These are phyloP conservation scores for Colletotrichum tofieldiae DNA, from an alignment of 2,329 filamentous ascomycete genomes.

Conservation along the genomic window DNA sequence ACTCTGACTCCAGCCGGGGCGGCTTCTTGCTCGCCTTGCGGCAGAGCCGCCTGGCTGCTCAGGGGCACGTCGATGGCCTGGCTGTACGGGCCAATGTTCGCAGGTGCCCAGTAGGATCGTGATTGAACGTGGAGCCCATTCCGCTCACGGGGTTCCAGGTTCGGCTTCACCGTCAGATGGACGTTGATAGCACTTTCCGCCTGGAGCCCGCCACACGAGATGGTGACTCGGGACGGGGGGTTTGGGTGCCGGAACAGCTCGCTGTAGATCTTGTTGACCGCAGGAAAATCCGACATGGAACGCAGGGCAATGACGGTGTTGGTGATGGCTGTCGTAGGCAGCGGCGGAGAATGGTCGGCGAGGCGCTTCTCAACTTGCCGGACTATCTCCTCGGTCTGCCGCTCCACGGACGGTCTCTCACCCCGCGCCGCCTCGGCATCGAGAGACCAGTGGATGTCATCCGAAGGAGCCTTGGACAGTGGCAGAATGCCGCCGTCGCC, in stretches of 20 bases:
- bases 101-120: constrained; percentile 96
- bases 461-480: constrained; percentile 11
- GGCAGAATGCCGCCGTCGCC: not conserved
- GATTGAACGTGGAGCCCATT: constrained; percentile 90
- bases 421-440: constrained; percentile 46
- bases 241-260: constrained; percentile 83
- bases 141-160: constrained; percentile 55
- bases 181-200: constrained; percentile 76
- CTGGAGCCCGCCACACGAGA: constrained; percentile 81
- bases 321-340: constrained; percentile 63
- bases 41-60: constrained; percentile 26
- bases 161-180: constrained; percentile 61
- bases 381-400: constrained; percentile 66
- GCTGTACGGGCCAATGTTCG: constrained; percentile 97
- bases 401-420: constrained; percentile 54
- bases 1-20: constrained; percentile 49
- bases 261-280: constrained; percentile 83
- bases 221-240: constrained; percentile 87
- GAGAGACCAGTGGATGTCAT: constrained; percentile 58
- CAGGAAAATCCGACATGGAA: constrained; percentile 83
- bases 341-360: constrained; percentile 48
- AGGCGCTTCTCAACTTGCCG: constrained; percentile 61
- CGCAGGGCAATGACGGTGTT: constrained; percentile 79
- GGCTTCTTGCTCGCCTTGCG: not conserved
- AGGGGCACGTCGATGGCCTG: constrained; percentile 79